Base-by-base conservation (phyloP, 2,329 filamentous ascomycete species). In the Fusarium succisae region DNA sequence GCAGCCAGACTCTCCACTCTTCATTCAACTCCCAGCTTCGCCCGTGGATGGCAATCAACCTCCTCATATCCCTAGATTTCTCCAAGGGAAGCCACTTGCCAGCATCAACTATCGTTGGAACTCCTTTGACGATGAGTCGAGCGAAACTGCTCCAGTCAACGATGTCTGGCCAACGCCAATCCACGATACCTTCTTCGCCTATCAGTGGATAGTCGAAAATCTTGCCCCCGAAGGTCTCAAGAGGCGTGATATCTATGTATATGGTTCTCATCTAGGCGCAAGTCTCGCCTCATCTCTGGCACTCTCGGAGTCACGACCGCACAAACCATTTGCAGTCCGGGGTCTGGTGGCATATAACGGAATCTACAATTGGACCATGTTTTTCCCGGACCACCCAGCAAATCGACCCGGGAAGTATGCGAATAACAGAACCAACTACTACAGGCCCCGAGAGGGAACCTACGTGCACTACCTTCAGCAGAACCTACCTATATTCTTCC, bases 331-430 rank as follows among this genome's bases (percentile, higher is more conserved):
- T 76, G 83, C 82, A 44, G 82, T 91, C 48, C 84, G 87, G 15
- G 89, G 89, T 13, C 79, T 91, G 38, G 81, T 89, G 22, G 85
- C 86, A 13, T 87, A 87, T 79, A 90, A 92, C 72, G 90, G 89
- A 47, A 85, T 92, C 66, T 92, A 90, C 81, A 87, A 92, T 81
- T 92, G 90, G 90, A 90, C 89, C 64, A 87, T 84, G 79, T 89
- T 91, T 66, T 83, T 90, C 17, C 87, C 87, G 0, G 85, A 87
- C 70, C 87, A 90, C 65, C 84, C 82, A 12, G 79, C 85, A 69
- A 85, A 89, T 73, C 76, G 64, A 11, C 62, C 75, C 3, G 58
- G 72, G 15, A 77, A 68, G 35, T 63, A 54, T 18, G 60, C 47
- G 22, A 79, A 74, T 58, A 65, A 43, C 14, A 63, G 76, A 14